phyloP scores from a whole-genome alignment of 345 rosid species.

The Salix arbutifolia region DNA sequence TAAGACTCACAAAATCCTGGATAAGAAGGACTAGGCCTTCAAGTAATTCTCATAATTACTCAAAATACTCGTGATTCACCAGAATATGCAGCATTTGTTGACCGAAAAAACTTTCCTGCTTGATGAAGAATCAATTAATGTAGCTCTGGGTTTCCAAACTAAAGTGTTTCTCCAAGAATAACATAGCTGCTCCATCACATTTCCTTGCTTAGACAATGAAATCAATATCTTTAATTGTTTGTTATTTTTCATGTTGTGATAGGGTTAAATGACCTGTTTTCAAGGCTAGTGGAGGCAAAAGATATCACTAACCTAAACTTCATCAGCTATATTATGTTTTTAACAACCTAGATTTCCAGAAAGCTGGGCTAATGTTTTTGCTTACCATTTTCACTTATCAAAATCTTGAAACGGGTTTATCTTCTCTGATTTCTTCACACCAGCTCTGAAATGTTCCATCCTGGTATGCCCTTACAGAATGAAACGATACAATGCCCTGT shows the following conservation, averaged over 20 bases:
- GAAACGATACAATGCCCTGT: not conserved
- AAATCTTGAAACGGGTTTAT: not conserved
- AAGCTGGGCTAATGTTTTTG: not conserved
- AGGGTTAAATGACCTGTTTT: not conserved
- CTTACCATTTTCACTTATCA: not conserved
- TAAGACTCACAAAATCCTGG: not conserved
- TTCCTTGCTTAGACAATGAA: not conserved
- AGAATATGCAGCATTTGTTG: not conserved
- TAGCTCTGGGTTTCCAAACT: too few species aligned
- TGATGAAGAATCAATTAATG: too few species aligned
- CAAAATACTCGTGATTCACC: not conserved
- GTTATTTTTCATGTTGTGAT: not conserved
- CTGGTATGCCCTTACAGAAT: not conserved
- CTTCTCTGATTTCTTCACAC: not conserved
- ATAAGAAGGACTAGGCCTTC: not conserved
- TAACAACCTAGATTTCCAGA: not conserved
- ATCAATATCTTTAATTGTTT: not conserved
- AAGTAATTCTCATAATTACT: not conserved
- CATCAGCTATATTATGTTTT: not conserved
- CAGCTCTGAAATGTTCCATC: not conserved
- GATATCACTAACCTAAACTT: not conserved
- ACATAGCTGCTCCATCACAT: too few species aligned
- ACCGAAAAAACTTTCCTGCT: too few species aligned
- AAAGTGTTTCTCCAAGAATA: too few species aligned
- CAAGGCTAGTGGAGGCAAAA: not conserved